A percentile compares a stretch with the other conserved stretches of the same genome.
phyloP scores from a whole-genome alignment of 2,329 filamentous ascomycete genomes.

The Aspergillus fischeri region DNA sequence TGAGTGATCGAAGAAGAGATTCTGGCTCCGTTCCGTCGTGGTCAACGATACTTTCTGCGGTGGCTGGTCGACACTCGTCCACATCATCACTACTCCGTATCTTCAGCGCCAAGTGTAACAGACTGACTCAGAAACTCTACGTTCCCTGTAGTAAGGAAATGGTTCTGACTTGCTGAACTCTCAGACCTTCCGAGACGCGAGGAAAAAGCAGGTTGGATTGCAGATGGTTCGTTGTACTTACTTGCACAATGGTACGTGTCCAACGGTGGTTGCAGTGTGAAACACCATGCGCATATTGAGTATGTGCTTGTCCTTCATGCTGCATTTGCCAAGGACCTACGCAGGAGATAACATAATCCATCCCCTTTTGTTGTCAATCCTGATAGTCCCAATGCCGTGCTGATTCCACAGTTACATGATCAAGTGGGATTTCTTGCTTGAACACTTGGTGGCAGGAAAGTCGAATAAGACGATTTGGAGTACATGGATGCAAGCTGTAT shows the following conservation, averaged over 20 bases:
- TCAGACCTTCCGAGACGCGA: not conserved
- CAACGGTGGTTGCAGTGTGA: slow-evolving; percentile 11
- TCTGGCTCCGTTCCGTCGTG: not conserved
- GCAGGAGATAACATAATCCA: too few relatives aligned
- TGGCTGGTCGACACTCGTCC: not conserved
- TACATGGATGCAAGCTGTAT: not conserved
- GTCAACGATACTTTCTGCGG: not conserved
- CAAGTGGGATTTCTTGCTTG: not conserved
- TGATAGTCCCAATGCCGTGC: too few relatives aligned
- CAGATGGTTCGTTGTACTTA: slow-evolving; percentile 2
- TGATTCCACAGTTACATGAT: too few relatives aligned
- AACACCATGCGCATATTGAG: slow-evolving; percentile 8
- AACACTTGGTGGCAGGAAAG: not conserved
- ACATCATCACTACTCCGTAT: not conserved
- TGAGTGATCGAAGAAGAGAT: not conserved
- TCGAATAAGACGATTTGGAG: too few relatives aligned
- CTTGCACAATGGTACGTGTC: not conserved
- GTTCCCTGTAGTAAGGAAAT: not conserved
- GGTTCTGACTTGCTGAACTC: not conserved
- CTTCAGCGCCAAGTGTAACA: not conserved
- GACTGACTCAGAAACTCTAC: not conserved
- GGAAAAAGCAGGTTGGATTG: slow-evolving; percentile 7
- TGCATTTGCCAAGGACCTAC: not conserved
- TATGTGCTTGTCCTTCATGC: not conserved
- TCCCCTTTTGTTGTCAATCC: too few relatives aligned